Percentiles rank a stretch among this genome's conserved stretches.
Evolutionary conservation across 805 yeast species (phyloP).

Genomic region (Starmerella apicola): DNA sequence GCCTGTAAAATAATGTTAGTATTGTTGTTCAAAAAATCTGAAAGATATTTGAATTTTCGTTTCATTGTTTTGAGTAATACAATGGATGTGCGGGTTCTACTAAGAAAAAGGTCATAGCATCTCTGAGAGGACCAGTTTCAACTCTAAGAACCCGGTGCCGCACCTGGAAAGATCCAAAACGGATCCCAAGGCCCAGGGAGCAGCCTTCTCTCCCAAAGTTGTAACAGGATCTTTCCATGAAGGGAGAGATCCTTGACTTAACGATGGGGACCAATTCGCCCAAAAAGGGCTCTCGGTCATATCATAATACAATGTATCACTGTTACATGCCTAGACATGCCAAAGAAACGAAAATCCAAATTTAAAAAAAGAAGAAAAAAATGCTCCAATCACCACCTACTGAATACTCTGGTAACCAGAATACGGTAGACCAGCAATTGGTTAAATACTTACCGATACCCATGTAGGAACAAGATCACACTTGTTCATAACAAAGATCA

Average conservation of each 20-base stretch:
- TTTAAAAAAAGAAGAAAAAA: too few species aligned
- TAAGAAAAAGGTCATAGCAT: slow-evolving; percentile 47
- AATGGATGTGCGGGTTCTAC: slow-evolving; percentile 66
- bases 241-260: slow-evolving; percentile 33
- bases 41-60: too few species aligned
- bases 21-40: slow-evolving; percentile 16
- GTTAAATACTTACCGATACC: slow-evolving; percentile 82
- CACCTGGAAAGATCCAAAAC: slow-evolving; percentile 34
- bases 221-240: slow-evolving; percentile 79
- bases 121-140: slow-evolving; percentile 39
- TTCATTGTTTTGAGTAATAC: too few species aligned
- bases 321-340: too few species aligned
- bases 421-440: too few species aligned
- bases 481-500: slow-evolving; percentile 86
- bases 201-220: slow-evolving; percentile 79
- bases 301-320: too few species aligned
- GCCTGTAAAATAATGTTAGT: slow-evolving; percentile 49
- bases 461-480: slow-evolving; percentile 98
- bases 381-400: too few species aligned
- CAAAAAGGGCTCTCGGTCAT: too few species aligned
- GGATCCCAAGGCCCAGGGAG: slow-evolving; percentile 43
- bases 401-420: too few species aligned
- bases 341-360: too few species aligned
- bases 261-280: slow-evolving; percentile 50
- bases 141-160: slow-evolving; percentile 62